A percentile compares a stretch with the other conserved stretches of the same genome.
phyloP scores from a whole-genome alignment of 1,139 yeast genomes.

The Yamadazyma dendronema region DNA sequence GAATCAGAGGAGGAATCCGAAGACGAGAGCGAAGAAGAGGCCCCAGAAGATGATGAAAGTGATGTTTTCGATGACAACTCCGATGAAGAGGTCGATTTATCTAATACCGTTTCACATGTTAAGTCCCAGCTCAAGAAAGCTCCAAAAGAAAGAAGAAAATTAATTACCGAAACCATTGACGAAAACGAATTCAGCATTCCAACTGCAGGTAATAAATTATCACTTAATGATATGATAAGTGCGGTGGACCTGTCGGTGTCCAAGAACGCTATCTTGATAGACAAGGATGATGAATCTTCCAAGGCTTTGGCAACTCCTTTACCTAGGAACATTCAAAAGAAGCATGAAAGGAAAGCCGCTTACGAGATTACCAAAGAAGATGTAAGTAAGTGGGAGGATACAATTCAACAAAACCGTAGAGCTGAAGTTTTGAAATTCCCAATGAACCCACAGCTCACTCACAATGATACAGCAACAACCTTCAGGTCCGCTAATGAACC shows the following conservation, averaged over 20 bases:
- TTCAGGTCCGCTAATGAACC: constrained; percentile 48
- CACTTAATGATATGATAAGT: constrained; percentile 74
- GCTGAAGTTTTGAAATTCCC: constrained; percentile 87
- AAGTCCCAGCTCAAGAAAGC: constrained; percentile 31
- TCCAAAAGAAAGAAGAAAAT: constrained; percentile 37
- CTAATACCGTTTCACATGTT: constrained; percentile 31
- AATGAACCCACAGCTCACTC: constrained; percentile 48
- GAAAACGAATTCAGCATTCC: constrained; percentile 79
- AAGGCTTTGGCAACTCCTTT: constrained; percentile 74
- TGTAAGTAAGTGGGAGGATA: constrained; percentile 84
- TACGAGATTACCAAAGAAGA: constrained; percentile 86
- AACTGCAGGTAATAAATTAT: constrained; percentile 52
- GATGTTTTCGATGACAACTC: neutral
- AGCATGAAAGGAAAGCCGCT: constrained; percentile 87
- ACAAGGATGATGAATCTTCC: constrained; percentile 29
- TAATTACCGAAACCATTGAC: constrained; percentile 51
- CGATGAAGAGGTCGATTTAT: constrained; percentile 32
- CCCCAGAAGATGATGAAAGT: constrained; percentile 17
- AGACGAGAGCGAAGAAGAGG: constrained; percentile 20
- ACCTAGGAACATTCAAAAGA: constrained; percentile 80
- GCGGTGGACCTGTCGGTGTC: constrained; percentile 50
- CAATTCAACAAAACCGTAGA: constrained; percentile 71
- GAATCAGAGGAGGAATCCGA: constrained; percentile 21
- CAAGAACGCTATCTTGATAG: constrained; percentile 52
- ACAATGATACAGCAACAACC: constrained; percentile 53